Percentiles rank a stretch among this genome's conserved stretches.
Evolutionary conservation across 495 filamentous ascomycete species (phyloP).

Genomic region (Penicillium samsonianum): DNA sequence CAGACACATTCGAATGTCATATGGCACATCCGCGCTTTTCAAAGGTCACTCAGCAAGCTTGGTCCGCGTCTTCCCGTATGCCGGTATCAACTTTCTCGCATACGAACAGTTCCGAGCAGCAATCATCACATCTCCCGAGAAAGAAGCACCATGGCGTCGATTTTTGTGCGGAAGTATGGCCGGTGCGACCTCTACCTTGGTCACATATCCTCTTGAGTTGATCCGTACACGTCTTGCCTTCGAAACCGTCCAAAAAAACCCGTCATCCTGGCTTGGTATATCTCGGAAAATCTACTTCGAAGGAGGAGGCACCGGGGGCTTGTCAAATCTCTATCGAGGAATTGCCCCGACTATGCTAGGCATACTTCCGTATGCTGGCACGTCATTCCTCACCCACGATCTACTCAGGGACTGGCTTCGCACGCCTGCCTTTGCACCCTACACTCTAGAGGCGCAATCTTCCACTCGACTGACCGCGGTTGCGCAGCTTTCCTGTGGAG

Average conservation of each 20-base stretch:
- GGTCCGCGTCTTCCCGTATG: slow-evolving; percentile 90
- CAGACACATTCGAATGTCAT: neutral
- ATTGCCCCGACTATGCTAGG: slow-evolving; percentile 82
- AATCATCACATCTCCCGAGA: slow-evolving; percentile 62
- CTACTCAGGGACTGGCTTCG: slow-evolving; percentile 75
- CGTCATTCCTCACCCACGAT: slow-evolving; percentile 91
- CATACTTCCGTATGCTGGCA: slow-evolving; percentile 91
- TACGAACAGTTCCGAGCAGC: slow-evolving; percentile 85
- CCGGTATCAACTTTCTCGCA: slow-evolving; percentile 89
- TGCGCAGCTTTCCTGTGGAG: slow-evolving; percentile 79
- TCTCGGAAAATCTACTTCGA: slow-evolving; percentile 70
- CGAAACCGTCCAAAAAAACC: slow-evolving; percentile 54
- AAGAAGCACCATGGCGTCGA: slow-evolving; percentile 76
- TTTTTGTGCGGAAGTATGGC: slow-evolving; percentile 74
- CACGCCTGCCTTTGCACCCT: slow-evolving; percentile 50
- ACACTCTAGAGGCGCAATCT: slow-evolving; percentile 60
- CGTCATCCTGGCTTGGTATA: slow-evolving; percentile 53
- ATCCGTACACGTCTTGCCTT: slow-evolving; percentile 89
- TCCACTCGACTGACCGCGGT: slow-evolving; percentile 53
- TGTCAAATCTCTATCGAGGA: slow-evolving; percentile 84
- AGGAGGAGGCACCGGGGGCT: slow-evolving; percentile 56
- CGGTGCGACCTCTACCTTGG: slow-evolving; percentile 81
- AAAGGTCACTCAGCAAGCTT: slow-evolving; percentile 89
- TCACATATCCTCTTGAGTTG: slow-evolving; percentile 89
- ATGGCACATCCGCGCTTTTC: slow-evolving; percentile 53